These are phyloP conservation scores for Blastobotrys arbuscula DNA, from an alignment of 1,139 yeast species.

Conservation along the genomic window DNA sequence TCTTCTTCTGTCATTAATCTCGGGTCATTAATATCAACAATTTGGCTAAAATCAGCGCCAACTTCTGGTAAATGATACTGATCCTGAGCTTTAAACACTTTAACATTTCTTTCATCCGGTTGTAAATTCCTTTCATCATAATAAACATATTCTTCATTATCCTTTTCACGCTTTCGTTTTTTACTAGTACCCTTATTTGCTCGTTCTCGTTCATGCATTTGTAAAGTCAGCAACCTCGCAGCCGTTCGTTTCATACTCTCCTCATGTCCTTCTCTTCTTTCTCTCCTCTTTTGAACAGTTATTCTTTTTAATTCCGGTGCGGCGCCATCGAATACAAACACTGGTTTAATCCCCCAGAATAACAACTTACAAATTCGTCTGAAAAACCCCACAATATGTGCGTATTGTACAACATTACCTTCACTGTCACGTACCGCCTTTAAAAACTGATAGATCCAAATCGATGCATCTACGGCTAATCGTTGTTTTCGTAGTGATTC, in stretches of 20 bases:
- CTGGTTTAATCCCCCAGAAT: constrained; percentile 84
- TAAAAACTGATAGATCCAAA: constrained; percentile 95
- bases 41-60: constrained; percentile 37
- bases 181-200: constrained; percentile 17
- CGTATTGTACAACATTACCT: constrained; percentile 70
- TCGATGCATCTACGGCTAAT: constrained; percentile 95
- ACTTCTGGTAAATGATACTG: constrained; percentile 82
- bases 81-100: constrained; percentile 39
- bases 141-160: constrained; percentile 26
- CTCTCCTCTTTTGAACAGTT: constrained; percentile 66
- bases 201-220: constrained; percentile 49
- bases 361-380: constrained; percentile 86
- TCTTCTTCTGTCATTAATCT: constrained; percentile 74
- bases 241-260: constrained; percentile 74
- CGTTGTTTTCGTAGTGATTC: constrained; percentile 72
- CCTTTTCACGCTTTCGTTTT: constrained; percentile 9
- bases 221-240: constrained; percentile 70
- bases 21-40: constrained; percentile 46
- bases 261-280: constrained; percentile 66
- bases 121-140: constrained; percentile 25
- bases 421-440: constrained; percentile 88
- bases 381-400: constrained; percentile 92
- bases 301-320: constrained; percentile 80
- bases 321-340: constrained; percentile 97
- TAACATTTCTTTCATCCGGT: constrained; percentile 13